These are phyloP conservation scores for Ceratobasidium sp. DNA, from an alignment of 1,284 basidiomycete species.

Conservation along the genomic window DNA sequence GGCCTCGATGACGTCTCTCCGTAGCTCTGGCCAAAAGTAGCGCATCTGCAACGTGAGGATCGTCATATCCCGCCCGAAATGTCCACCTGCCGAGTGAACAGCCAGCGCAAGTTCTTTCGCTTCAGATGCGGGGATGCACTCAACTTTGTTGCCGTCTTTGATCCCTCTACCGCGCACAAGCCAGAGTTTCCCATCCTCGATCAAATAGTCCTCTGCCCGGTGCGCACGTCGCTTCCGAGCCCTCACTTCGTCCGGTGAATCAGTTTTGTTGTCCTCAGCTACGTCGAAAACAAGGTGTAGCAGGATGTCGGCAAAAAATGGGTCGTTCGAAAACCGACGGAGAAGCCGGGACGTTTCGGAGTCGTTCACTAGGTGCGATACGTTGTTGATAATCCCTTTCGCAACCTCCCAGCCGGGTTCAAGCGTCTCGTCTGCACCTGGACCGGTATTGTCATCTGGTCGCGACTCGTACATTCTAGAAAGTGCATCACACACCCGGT, in stretches of 20 bases:
- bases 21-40: conserved; percentile 35
- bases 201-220: conserved; percentile 10
- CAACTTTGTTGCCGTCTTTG: conserved; percentile 31
- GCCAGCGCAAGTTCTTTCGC: conserved; percentile 27
- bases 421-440: neutral
- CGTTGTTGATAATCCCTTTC: conserved; percentile 31
- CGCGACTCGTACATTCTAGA: conserved; percentile 27
- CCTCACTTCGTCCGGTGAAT: neutral
- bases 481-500: conserved; percentile 41
- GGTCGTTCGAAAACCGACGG: conserved; percentile 37
- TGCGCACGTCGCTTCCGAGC: conserved; percentile 14
- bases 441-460: neutral
- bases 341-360: neutral
- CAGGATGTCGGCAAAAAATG: conserved; percentile 36
- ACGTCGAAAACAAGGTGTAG: neutral
- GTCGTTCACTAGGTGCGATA: conserved; percentile 19
- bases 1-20: conserved; percentile 21
- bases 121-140: conserved; percentile 45
- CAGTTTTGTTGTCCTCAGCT: neutral
- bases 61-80: conserved; percentile 29
- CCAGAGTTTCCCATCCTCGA: conserved; percentile 39
- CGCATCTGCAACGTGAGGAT: neutral
- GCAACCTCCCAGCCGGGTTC: conserved; percentile 12
- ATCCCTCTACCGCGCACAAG: neutral
- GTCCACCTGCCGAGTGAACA: conserved; percentile 19